Percentiles rank a stretch among this genome's conserved stretches.
These are phyloP conservation scores for Pseudogymnoascus sp. DNA, from an alignment of 2,329 filamentous ascomycete species.

Conservation along the genomic window DNA sequence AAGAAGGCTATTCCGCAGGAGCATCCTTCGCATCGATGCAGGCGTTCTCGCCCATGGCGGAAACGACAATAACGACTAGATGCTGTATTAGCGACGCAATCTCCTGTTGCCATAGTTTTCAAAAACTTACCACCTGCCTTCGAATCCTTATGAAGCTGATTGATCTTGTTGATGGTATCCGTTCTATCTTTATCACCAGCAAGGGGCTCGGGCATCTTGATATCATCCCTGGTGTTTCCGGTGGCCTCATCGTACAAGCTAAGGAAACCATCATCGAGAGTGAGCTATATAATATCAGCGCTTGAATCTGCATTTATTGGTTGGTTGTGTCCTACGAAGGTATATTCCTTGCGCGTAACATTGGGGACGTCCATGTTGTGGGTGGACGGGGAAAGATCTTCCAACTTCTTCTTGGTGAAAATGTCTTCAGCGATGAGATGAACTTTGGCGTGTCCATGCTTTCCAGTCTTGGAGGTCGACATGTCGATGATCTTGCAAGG, in stretches of 20 bases:
- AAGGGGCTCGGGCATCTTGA: slow-evolving; percentile 71
- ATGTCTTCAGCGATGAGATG: slow-evolving; percentile 97
- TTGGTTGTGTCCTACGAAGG: slow-evolving; percentile 63
- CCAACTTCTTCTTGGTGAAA: slow-evolving; percentile 99
- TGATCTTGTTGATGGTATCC: slow-evolving; percentile 71
- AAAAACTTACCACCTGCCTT: slow-evolving; percentile 82
- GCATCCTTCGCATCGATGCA: slow-evolving; percentile 94
- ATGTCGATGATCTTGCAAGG: slow-evolving; percentile 99
- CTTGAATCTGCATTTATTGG: not conserved
- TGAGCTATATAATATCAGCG: slow-evolving; percentile 51
- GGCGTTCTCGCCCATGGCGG: slow-evolving; percentile 91
- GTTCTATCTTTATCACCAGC: slow-evolving; percentile 46
- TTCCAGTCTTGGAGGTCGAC: slow-evolving; percentile 99
- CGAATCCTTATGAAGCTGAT: slow-evolving; percentile 67
- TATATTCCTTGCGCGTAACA: slow-evolving; percentile 83
- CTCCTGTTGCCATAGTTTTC: not conserved
- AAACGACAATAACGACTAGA: slow-evolving; percentile 81
- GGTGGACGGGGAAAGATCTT: slow-evolving; percentile 98
- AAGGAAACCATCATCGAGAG: slow-evolving; percentile 93
- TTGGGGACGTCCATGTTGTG: slow-evolving; percentile 97
- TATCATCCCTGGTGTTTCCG: slow-evolving; percentile 86
- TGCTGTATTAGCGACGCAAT: slow-evolving; percentile 16
- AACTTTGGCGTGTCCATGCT: slow-evolving; percentile 99
- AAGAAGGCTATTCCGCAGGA: slow-evolving; percentile 15
- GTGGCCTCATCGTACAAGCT: slow-evolving; percentile 77